Base-by-base conservation (phyloP, 768 basidiomycete genomes). In the Lactarius akahatsu region DNA sequence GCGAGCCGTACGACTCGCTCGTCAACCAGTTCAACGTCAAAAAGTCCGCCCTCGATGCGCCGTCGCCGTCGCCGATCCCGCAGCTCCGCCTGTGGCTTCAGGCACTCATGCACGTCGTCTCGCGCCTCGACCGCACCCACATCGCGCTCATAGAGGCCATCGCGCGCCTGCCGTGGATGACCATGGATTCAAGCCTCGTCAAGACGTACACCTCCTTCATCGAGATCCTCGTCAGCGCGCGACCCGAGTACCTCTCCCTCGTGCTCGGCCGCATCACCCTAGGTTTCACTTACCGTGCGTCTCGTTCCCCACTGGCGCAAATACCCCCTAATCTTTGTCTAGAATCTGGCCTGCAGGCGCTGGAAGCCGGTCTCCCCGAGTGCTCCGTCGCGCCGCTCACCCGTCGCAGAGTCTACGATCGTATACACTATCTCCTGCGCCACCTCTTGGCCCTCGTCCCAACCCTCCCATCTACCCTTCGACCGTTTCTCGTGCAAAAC, bases 391-490 rank as follows among this genome's bases (percentile, higher is more conserved):
- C 76, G 20, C 90, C 93, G 0, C 77, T 98, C 62, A 94, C 94
- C 0, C 86, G 94, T 47, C 83, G 92, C 57, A 77, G 87, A 10
- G 86, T 96, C 66, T 97, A 96, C 75, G 89, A 92, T 60, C 87
- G 96, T 30, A 78, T 94, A 32, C 97, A 98, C 72, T 81, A 83
- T 69, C 87, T 98, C 55, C 83, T 98, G n/a, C 83, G 83, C 13
- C 90, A 94, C 72, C 81, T 98, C n/a, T 80, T 98, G 32, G 85
- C 89, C 3, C 86, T 98, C 57, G 88, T 99, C 34, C 97, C 97
- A 28, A 98, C 96, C 0, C 80, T 98, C 0, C 89, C 94, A 0
- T 88, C 91, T 2, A 90, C 94, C 2, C 80, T 99, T 4, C 87
- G 91, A 64, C 93, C 95, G 1, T 83, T 96, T 28, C 85, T 99